Conservation (phyloP, 768 basidiomycete genomes). For the Lentinula lateritia region DNA sequence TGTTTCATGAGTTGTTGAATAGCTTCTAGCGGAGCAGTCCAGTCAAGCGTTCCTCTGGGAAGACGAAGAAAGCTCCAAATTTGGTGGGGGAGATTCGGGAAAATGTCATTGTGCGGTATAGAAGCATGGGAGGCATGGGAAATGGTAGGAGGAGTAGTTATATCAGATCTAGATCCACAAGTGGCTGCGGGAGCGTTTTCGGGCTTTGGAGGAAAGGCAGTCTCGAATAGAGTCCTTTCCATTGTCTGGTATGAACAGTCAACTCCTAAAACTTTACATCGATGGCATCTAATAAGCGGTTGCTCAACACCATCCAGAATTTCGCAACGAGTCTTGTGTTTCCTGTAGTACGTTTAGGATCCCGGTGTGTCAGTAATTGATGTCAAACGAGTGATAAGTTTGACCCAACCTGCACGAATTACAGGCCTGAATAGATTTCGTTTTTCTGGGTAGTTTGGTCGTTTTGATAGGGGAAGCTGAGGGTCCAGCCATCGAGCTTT, state of each 20-base stretch:
- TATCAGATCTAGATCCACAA: neutral
- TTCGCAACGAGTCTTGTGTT: slow-evolving; percentile 40
- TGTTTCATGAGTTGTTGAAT: slow-evolving; percentile 31
- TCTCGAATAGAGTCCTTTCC: slow-evolving; percentile 5
- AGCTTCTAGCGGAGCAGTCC: slow-evolving; percentile 33
- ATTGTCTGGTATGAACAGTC: slow-evolving; percentile 33
- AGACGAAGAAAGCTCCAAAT: slow-evolving; percentile 32
- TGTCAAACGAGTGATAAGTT: too few species aligned
- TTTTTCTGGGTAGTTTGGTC: slow-evolving; percentile 20
- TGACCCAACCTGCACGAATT: slow-evolving; percentile 22
- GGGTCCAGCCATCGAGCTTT: neutral
- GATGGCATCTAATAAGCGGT: slow-evolving; percentile 27
- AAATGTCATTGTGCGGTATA: neutral
- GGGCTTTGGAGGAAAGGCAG: neutral
- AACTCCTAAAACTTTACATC: slow-evolving; percentile 33
- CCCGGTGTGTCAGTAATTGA: too few species aligned
- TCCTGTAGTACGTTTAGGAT: slow-evolving; percentile 13
- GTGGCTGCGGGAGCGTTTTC: neutral
- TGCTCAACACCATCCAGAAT: slow-evolving; percentile 29
- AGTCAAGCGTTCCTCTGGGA: slow-evolving; percentile 27
- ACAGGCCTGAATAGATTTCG: slow-evolving; percentile 24
- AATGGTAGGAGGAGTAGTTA: neutral
- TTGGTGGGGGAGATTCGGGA: slow-evolving; percentile 9
- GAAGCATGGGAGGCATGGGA: neutral
- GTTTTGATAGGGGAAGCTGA: neutral